Percentiles rank a stretch among this genome's conserved stretches.
phyloP scores from a whole-genome alignment of 1,139 yeast species.

The Yamadazyma triangularis region DNA sequence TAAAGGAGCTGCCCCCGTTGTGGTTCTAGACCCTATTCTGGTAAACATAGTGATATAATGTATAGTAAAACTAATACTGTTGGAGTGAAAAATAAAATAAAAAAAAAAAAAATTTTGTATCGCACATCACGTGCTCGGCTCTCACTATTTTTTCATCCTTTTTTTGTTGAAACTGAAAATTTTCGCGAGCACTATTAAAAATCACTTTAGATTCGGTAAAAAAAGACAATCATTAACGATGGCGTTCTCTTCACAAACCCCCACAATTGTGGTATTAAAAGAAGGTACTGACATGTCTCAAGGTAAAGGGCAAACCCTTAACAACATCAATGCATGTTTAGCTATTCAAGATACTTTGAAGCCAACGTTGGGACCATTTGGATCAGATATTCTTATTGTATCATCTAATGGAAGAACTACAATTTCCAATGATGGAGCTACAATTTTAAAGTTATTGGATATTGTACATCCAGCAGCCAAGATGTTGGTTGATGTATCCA shows the following conservation, averaged over 20 bases:
- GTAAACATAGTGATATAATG: no score
- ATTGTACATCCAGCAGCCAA: slow-evolving; percentile 99
- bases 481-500: slow-evolving; percentile 87
- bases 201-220: no score
- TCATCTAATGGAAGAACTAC: slow-evolving; percentile 82
- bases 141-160: no score
- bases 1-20: no score
- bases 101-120: no score
- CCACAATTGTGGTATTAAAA: slow-evolving; percentile 93
- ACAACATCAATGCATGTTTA: slow-evolving; percentile 92
- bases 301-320: slow-evolving; percentile 92
- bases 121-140: no score
- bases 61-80: no score
- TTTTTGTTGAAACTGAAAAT: no score
- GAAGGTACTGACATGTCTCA: slow-evolving; percentile 98
- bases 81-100: no score
- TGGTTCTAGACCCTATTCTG: no score
- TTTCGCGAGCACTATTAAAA: no score
- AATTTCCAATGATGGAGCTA: slow-evolving; percentile 97
- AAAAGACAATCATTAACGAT: slow-evolving; percentile 33
- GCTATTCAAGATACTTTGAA: slow-evolving; percentile 95
- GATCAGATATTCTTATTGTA: slow-evolving; percentile 90
- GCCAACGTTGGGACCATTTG: slow-evolving; percentile 95
- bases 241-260: slow-evolving; percentile 91
- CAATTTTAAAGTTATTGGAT: slow-evolving; percentile 84